phyloP scores from a whole-genome alignment of 2,329 filamentous ascomycete genomes.

The Nothopassalora personata region DNA sequence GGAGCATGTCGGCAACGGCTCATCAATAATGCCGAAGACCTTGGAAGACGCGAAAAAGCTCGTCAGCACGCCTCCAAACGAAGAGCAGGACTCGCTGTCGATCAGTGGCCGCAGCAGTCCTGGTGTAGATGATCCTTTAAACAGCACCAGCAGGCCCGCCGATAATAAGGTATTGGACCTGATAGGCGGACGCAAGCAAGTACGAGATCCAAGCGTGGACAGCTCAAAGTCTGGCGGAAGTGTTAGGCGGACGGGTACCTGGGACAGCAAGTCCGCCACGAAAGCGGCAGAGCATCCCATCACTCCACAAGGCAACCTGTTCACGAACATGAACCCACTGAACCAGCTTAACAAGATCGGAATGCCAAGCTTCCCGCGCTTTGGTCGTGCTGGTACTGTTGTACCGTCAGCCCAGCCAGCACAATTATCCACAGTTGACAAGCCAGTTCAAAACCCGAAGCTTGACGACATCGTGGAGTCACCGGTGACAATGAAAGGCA shows the following conservation, averaged over 20 bases:
- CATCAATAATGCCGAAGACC: constrained; percentile 65
- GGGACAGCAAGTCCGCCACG: constrained; percentile 22
- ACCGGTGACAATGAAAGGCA: constrained; percentile 14
- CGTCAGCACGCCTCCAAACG: constrained; percentile 59
- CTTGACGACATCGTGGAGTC: constrained; percentile 26
- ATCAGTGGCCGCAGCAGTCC: constrained; percentile 32
- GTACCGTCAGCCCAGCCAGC: neutral
- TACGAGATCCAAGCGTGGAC: constrained; percentile 71
- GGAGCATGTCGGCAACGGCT: constrained; percentile 56
- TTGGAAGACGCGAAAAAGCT: constrained; percentile 88
- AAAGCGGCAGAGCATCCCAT: constrained; percentile 7
- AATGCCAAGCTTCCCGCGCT: constrained; percentile 32
- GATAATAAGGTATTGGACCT: constrained; percentile 63
- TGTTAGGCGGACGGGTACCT: constrained; percentile 35
- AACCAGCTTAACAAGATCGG: constrained; percentile 35
- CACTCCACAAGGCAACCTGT: constrained; percentile 19
- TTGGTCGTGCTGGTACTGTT: constrained; percentile 29
- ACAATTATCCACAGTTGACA: constrained; percentile 19
- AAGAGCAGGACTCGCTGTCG: constrained; percentile 31
- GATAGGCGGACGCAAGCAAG: constrained; percentile 59
- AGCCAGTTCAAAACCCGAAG: constrained; percentile 17
- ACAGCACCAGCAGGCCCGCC: constrained; percentile 24
- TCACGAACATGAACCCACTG: constrained; percentile 31
- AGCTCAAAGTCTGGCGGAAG: constrained; percentile 62
- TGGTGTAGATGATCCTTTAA: constrained; percentile 27